A percentile compares a stretch with the other conserved stretches of the same genome.
These are phyloP conservation scores for Hirschfeldia incana DNA, from an alignment of 345 rosid species.

Conservation along the genomic window DNA sequence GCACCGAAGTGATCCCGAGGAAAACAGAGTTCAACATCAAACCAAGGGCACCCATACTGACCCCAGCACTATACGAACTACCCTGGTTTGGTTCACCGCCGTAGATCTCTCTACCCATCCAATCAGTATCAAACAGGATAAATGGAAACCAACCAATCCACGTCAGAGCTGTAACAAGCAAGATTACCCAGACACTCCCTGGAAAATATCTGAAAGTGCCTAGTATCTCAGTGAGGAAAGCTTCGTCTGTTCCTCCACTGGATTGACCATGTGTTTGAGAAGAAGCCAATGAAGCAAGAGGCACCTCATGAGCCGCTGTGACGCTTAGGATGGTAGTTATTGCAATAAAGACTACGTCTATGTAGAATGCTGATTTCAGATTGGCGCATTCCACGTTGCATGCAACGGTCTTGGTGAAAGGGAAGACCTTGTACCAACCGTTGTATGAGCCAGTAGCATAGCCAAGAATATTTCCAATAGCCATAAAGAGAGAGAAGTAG, in stretches of 20 bases:
- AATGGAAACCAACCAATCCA: conserved; percentile 97
- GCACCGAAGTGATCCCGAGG: conserved; percentile 88
- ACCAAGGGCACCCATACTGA: conserved; percentile 86
- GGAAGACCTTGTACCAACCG: conserved; percentile 84
- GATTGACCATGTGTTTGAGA: conserved; percentile 54
- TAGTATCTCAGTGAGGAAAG: conserved; percentile 84
- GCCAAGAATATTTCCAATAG: conserved; percentile 88
- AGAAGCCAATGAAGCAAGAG: conserved; percentile 45
- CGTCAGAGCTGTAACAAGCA: conserved; percentile 78
- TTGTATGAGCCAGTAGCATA: conserved; percentile 87
- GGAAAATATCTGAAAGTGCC: conserved; percentile 87
- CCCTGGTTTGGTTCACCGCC: conserved; percentile 86
- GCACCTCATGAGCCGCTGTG: conserved; percentile 66
- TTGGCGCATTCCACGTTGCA: conserved; percentile 83
- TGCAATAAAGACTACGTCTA: conserved; percentile 66
- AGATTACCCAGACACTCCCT: conserved; percentile 59
- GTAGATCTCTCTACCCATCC: conserved; percentile 96
- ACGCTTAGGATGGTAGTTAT: conserved; percentile 65
- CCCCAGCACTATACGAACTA: conserved; percentile 61
- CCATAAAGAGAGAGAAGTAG: conserved; percentile 92
- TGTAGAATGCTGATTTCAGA: conserved; percentile 88
- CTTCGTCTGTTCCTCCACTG: conserved; percentile 58
- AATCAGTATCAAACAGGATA: conserved; percentile 90
- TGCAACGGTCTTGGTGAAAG: conserved; percentile 73
- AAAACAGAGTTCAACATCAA: conserved; percentile 88